Percentiles rank a stretch among this genome's conserved stretches.
These are phyloP conservation scores for Holtermanniella nyarrowii DNA, from an alignment of 768 basidiomycete species.

Conservation along the genomic window DNA sequence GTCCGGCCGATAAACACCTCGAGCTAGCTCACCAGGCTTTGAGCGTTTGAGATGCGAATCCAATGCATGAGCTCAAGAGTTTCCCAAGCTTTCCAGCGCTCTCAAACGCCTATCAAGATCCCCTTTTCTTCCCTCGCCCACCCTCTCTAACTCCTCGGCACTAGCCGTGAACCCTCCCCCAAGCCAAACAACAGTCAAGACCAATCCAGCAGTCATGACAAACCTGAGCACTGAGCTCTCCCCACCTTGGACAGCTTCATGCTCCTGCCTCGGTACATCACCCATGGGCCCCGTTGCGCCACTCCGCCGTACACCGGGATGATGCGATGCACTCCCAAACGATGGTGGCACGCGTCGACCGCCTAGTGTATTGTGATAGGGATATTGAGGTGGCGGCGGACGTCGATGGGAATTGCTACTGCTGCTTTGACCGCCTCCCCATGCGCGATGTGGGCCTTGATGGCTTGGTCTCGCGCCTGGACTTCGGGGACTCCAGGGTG, in stretches of 20 bases:
- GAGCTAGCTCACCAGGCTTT: too few species aligned
- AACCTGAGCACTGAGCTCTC: constrained; percentile 27
- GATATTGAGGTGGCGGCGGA: neutral
- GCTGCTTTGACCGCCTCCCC: neutral
- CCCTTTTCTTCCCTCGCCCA: too few species aligned
- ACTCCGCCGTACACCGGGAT: neutral
- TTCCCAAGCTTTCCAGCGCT: too few species aligned
- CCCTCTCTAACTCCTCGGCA: too few species aligned
- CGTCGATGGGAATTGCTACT: neutral
- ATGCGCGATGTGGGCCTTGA: neutral
- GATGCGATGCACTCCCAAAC: constrained; percentile 1
- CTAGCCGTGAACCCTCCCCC: constrained; percentile 37
- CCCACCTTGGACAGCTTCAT: constrained; percentile 5
- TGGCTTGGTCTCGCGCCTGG: neutral
- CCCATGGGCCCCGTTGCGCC: constrained; percentile 2
- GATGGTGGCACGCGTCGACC: constrained; percentile 2
- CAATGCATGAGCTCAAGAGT: too few species aligned
- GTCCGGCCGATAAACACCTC: too few species aligned
- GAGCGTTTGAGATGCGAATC: too few species aligned
- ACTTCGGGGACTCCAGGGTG: neutral
- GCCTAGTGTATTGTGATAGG: neutral
- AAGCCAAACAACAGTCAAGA: constrained; percentile 32
- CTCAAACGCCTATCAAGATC: too few species aligned
- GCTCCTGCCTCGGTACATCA: neutral
- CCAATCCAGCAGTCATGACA: constrained; percentile 24